A percentile compares a stretch with the other conserved stretches of the same genome.
phyloP scores from a whole-genome alignment of 2,329 filamentous ascomycete species.

The Xylariaceae sp. region DNA sequence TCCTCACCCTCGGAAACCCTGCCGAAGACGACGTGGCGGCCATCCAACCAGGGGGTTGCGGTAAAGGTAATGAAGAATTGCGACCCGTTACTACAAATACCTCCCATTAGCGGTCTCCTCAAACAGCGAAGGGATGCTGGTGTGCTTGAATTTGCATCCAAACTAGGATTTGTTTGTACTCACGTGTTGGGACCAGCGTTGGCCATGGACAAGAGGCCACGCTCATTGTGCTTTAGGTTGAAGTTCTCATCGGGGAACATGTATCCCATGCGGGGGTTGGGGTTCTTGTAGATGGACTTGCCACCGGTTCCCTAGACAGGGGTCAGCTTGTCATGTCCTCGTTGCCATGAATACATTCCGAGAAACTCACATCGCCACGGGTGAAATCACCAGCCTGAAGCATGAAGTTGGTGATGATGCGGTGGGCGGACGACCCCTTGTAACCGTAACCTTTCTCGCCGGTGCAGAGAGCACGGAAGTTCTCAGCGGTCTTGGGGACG shows the following conservation, averaged over 20 bases:
- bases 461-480: slow-evolving; percentile 82
- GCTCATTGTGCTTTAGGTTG: slow-evolving; percentile 62
- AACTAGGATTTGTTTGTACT: slow-evolving; percentile 31
- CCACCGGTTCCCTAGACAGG: slow-evolving; percentile 71
- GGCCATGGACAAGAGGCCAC: slow-evolving; percentile 87
- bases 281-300: slow-evolving; percentile 70
- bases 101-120: slow-evolving; percentile 1
- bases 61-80: slow-evolving; percentile 98
- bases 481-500: slow-evolving; percentile 81
- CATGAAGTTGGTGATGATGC: slow-evolving; percentile 91
- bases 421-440: slow-evolving; percentile 80
- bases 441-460: slow-evolving; percentile 78
- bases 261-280: slow-evolving; percentile 49
- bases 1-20: slow-evolving; percentile 53
- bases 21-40: slow-evolving; percentile 81
- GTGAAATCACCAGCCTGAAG: slow-evolving; percentile 96
- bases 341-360: background rate
- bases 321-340: slow-evolving; percentile 3
- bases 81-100: slow-evolving; percentile 73
- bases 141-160: too few relatives aligned
- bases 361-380: slow-evolving; percentile 70
- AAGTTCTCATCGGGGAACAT: slow-evolving; percentile 97
- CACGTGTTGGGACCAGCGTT: slow-evolving; percentile 93
- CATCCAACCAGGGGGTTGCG: slow-evolving; percentile 77
- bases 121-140: too few relatives aligned